Conservation (phyloP, 352 stramenopile genomes). For the Pythium biforme region DNA sequence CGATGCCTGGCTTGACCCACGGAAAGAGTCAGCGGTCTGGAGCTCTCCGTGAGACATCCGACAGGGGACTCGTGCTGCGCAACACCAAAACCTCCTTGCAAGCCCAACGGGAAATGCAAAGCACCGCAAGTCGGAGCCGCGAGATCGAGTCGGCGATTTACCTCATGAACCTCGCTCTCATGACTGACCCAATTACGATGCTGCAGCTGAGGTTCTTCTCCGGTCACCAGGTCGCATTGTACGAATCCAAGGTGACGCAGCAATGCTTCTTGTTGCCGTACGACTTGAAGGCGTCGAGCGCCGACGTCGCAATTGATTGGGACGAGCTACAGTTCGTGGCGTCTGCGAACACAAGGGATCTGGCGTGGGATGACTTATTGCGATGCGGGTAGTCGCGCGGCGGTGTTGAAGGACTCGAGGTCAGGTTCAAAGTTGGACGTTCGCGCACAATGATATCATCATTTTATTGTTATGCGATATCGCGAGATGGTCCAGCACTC, state of each 20-base stretch:
- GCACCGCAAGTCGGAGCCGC: not conserved
- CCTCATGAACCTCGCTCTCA: conserved; percentile 24
- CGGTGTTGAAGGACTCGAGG: no score
- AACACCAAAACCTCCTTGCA: not conserved
- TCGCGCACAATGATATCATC: no score
- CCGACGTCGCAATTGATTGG: conserved; percentile 12
- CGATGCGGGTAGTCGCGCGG: conserved; percentile 10
- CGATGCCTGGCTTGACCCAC: not conserved
- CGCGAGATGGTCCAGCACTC: no score
- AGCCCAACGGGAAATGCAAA: conserved; percentile 6
- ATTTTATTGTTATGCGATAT: no score
- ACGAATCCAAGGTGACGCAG: conserved; percentile 2
- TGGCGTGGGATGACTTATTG: conserved; percentile 16
- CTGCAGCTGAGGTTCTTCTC: conserved; percentile 2
- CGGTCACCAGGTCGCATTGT: conserved; percentile 3
- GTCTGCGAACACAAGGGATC: conserved; percentile 3
- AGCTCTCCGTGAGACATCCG: not conserved
- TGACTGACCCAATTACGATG: conserved; percentile 23
- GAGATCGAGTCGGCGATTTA: conserved; percentile 15
- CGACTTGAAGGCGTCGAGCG: not conserved
- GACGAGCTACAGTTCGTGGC: conserved; percentile 1
- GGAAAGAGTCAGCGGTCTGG: not conserved
- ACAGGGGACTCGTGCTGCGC: not conserved
- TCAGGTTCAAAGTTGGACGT: no score
- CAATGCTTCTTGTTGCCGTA: conserved; percentile 13